Conservation (phyloP, 2,329 filamentous ascomycete genomes). For the Mycosphaerella arachidis region DNA sequence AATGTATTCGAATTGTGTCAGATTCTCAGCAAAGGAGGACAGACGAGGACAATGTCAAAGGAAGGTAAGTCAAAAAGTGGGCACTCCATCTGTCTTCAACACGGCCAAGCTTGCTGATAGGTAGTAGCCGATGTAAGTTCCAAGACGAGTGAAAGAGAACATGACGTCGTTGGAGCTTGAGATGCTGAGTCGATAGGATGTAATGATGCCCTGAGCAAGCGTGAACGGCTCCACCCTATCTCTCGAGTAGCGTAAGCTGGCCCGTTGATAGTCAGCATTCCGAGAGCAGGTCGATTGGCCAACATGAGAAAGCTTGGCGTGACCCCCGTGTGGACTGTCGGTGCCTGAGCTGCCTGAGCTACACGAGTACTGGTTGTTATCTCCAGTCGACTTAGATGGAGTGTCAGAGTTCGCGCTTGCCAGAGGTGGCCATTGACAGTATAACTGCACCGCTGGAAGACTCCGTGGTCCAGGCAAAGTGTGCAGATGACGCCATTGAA, state of each 20-base stretch:
- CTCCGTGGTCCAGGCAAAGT: too few species aligned
- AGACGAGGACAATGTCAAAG: neutral
- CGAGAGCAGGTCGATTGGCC: neutral
- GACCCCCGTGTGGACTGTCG: neutral
- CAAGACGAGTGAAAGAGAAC: neutral
- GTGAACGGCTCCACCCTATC: too few species aligned
- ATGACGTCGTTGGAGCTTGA: neutral
- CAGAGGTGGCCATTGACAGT: neutral
- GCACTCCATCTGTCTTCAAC: neutral
- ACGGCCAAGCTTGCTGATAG: neutral
- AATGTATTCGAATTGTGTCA: neutral
- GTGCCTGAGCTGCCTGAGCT: neutral
- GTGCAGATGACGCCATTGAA: too few species aligned
- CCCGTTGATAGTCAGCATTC: neutral
- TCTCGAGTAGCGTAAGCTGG: neutral
- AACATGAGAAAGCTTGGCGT: neutral
- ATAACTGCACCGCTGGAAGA: neutral
- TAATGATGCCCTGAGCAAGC: too few species aligned
- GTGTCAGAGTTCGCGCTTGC: neutral
- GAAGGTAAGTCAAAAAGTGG: neutral
- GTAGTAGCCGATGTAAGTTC: neutral
- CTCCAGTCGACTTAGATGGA: neutral
- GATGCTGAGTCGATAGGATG: neutral
- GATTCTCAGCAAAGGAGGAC: neutral
- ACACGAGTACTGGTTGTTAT: neutral